Base-by-base conservation (phyloP, 139 green algal genomes). In the Bryopsis sp. region DNA sequence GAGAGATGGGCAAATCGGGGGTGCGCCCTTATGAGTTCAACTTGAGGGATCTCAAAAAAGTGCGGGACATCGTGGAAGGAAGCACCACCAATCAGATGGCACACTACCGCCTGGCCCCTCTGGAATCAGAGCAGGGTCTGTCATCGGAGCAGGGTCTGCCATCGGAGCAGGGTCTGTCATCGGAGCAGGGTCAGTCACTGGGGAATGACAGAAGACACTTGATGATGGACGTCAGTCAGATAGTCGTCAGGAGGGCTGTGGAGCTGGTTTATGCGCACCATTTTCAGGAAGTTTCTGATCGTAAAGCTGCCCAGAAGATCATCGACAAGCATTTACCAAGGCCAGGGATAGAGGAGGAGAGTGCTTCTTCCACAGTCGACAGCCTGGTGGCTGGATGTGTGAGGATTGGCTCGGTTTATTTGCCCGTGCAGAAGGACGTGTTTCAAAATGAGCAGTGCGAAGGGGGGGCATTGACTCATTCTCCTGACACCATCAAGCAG, bases 11-110 rank as follows among this genome's bases (percentile, higher is more conserved):
- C 1, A 28, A 15, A 1, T 64, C 58, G 26, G n/a, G n/a, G n/a
- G n/a, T n/a, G n/a, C 6, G 59, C 35, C 47, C 61, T 39, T 39
- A 61, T 22, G 43, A 5, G 28, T 77, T 80, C 65, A 80, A 80
- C 60, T 47, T 80, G 39, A 64, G 75, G 0, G 75, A 80, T 64
- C 36, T 80, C 22, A 77, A 73, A 36, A 72, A 73, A 48, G 71
- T 77, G 0, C 64, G 70, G 2, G 75, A 77, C 70, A 73, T 77
- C 33, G 33, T 80, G 11, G 67, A 2, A 0, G 43, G 60, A 29
- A 74, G 48, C 26, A 77, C 76, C 65, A 58, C 8, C 31, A 69
- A 75, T 67, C 63, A 77, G 29, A 36, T 77, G 5, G 64, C 67
- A 35, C 70, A 77, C 48, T 71, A 74, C 35, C 47, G 62, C 2